phyloP scores from a whole-genome alignment of 106 monocot species.

The Vanilla planifolia region DNA sequence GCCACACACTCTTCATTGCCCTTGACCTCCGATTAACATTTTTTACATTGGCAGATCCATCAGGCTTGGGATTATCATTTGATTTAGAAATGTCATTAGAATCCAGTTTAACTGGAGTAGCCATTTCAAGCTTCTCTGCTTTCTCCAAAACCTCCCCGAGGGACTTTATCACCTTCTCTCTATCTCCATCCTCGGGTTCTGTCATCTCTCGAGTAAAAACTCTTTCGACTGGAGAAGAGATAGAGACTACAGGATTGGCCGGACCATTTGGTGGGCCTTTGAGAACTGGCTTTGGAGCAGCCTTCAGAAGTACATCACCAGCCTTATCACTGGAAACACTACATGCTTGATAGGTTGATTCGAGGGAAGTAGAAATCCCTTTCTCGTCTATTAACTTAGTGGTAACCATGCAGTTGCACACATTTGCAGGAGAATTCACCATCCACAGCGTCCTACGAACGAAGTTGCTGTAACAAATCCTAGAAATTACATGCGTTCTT shows the following conservation, averaged over 20 bases:
- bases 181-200: conserved; percentile 26
- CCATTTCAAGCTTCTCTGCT: conserved; percentile 75
- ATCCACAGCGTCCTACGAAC: conserved; percentile 24
- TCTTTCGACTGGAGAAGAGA: conserved; percentile 11
- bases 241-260: conserved; percentile 11
- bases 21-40: conserved; percentile 40
- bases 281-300: conserved; percentile 61
- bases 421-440: conserved; percentile 4
- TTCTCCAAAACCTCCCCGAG: conserved; percentile 77
- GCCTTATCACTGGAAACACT: conserved; percentile 21
- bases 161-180: conserved; percentile 67
- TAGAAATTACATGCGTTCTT: conserved; percentile 50
- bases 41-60: not conserved
- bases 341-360: conserved; percentile 37
- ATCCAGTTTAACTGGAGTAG: conserved; percentile 22
- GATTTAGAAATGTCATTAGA: conserved; percentile 9
- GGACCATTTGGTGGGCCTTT: conserved; percentile 28
- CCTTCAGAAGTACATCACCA: conserved; percentile 64
- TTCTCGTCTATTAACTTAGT: conserved; percentile 63
- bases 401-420: conserved; percentile 64
- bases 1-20: conserved; percentile 92
- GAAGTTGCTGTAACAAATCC: conserved; percentile 33
- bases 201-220: conserved; percentile 11
- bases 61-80: conserved; percentile 15
- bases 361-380: conserved; percentile 37